Base-by-base conservation (phyloP, 805 yeast species). In the Nakazawaea anatomiae region DNA sequence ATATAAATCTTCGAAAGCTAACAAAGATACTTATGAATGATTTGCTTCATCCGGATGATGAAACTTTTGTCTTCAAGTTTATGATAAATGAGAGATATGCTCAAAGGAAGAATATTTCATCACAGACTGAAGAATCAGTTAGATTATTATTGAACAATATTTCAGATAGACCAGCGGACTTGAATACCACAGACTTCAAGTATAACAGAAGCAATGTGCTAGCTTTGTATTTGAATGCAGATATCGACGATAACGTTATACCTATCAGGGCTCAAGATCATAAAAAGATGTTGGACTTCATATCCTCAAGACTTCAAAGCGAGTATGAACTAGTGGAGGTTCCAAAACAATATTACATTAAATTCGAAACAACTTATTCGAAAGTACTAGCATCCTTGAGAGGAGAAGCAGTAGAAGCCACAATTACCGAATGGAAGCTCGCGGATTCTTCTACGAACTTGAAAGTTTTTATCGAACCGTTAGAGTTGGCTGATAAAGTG, bases 21-120 rank as follows among this genome's bases (percentile, higher is more conserved):
- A 11, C 44, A 6, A 51, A 51, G 41, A 39, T 51, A 4, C 5
- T 46, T 6, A 42, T 51, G 47, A 42, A 43, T 14, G 53, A 51
- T 39, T 4, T 36, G 18, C 12, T 45, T 6, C 25, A 14, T 12
- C 39, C 43, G 7, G 32, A 43, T 4, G 31, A 30, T 39, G 39
- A 29, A 11, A 7, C 25, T 11, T 48, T 43, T 41, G 35, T 6
- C 4, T 7, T 48, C 8, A 48, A 48, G 32, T 48, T 48, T 29
- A 34, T 42, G 38, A 34, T 42, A 12, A 48, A 48, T 39, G 44
- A 48, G 8, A 43, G 51, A 12, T 30, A 48, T 42, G 42, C 47
- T 7, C 12, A 6, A 10, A 43, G 14, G 18, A 36, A 7, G 11
- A 11, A 42, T 14, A 14, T 35, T 9, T 39, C 47, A 6, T 11